Base-by-base conservation (phyloP, 2,329 filamentous ascomycete genomes). In the Chaetomium olivaceum region DNA sequence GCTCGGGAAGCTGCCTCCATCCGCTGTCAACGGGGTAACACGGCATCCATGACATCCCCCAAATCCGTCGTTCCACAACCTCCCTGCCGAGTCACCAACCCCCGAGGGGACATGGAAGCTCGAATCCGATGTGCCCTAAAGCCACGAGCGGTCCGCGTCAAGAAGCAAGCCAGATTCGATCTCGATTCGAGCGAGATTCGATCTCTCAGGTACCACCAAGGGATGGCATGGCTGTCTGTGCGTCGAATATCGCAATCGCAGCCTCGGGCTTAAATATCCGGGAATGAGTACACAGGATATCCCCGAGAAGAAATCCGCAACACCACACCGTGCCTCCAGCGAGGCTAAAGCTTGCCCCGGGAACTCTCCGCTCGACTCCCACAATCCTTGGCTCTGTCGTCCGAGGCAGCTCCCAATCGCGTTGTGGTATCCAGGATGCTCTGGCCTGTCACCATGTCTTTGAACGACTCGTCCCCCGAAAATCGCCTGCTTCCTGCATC, bases 391-490 rank as follows among this genome's bases (percentile, higher is more conserved):
- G 14, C 39, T 55, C 48, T 66, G 27, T 67, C 76, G 64, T 78
- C 75, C 27, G 77, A 70, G 21, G 75, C 74, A 21, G 77, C 74
- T 27, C 76, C 76, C 43, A 79, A 71, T 31, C 72, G 73, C 56
- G 73, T 70, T 29, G 75, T 75, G 63, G 76, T 72, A 68, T 76
- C 66, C 74, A 66, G 63, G 64, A 67, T 74, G 68, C 66, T 69
- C 68, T 65, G 69, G 57, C 64, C 65, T 36, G 51, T 69, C 66
- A 48, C 69, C 46, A 65, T 74, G 52, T 64, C 72, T 48, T 72
- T 69, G 67, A 80, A 80, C 29, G 77, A 77, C 68, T 80, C 78
- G 66, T 80, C 78, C 4, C 78, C 78, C 12, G 77, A 77, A 62
- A 80, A 80, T 55, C 69, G 74, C 78, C 78, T 80, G 57, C 12